Conservation (phyloP, 305 asterid species). For the Fraxinus dipetala region DNA sequence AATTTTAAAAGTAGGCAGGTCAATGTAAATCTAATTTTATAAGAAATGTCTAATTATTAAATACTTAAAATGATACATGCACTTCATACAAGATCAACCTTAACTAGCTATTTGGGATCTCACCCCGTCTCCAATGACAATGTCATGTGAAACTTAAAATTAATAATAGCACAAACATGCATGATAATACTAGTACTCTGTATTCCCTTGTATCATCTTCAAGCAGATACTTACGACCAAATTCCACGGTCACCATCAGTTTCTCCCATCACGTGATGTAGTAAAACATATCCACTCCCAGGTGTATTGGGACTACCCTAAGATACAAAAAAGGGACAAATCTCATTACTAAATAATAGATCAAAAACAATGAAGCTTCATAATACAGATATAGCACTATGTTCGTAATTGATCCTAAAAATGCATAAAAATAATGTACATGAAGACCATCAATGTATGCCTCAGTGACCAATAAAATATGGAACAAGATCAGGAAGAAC, state of each 20-base stretch:
- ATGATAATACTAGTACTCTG: neutral
- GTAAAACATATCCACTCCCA: slow-evolving; percentile 95
- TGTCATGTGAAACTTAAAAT: slow-evolving; percentile 11
- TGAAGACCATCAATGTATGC: neutral
- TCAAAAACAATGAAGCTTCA: neutral
- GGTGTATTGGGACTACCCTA: slow-evolving; percentile 88
- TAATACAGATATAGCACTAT: neutral
- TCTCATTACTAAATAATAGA: slow-evolving; percentile 15
- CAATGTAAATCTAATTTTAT: neutral
- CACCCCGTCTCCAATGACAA: neutral
- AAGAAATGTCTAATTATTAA: slow-evolving; percentile 5
- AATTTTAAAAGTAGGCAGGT: slow-evolving; percentile 7
- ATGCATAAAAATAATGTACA: neutral
- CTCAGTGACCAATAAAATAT: neutral
- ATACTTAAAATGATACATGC: slow-evolving; percentile 4
- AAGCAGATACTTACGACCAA: slow-evolving; percentile 87
- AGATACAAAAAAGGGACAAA: slow-evolving; percentile 28
- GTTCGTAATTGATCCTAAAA: slow-evolving; percentile 6
- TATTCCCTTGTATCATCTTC: slow-evolving; percentile 23
- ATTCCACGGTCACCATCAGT: slow-evolving; percentile 89
- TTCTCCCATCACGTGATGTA: slow-evolving; percentile 97
- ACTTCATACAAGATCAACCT: slow-evolving; percentile 11
- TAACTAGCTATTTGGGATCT: neutral
- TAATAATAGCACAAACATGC: neutral
- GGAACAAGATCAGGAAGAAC: neutral